These are phyloP conservation scores for Meyerozyma smithsonii DNA, from an alignment of 1,139 yeast species.

Conservation along the genomic window DNA sequence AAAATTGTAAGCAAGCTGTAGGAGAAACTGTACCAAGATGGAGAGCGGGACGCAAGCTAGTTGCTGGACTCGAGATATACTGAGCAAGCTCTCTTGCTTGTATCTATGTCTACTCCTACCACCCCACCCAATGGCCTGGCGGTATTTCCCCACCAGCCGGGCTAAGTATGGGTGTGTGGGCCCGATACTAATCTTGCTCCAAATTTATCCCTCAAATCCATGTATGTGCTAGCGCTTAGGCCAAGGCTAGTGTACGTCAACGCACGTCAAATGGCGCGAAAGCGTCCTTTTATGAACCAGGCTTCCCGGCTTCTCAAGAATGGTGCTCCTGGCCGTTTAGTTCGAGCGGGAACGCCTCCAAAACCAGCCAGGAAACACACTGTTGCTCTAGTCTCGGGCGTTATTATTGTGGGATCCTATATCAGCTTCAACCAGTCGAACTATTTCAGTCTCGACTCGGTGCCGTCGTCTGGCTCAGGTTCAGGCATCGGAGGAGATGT, in stretches of 20 bases:
- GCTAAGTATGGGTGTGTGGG: neutral
- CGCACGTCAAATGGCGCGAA: conserved; percentile 1
- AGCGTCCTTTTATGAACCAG: neutral
- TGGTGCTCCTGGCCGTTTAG: neutral
- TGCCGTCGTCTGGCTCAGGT: conserved; percentile 24
- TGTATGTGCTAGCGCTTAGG: conserved; percentile 1
- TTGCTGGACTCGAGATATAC: neutral
- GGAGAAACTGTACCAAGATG: too few species aligned
- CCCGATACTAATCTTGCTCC: neutral
- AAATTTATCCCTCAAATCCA: neutral
- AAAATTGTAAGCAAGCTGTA: neutral
- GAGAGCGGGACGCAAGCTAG: neutral
- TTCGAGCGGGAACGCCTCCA: conserved; percentile 1
- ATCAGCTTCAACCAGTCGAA: conserved; percentile 38
- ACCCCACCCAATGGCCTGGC: too few species aligned
- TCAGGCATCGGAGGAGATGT: conserved; percentile 3
- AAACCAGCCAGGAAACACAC: conserved; percentile 23
- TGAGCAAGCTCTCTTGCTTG: neutral
- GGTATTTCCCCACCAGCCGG: too few species aligned
- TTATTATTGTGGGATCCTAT: conserved; percentile 43
- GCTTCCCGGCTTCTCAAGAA: neutral
- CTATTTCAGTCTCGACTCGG: conserved; percentile 40
- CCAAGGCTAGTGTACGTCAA: conserved; percentile 1
- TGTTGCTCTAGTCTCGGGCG: conserved; percentile 42
- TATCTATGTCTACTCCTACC: neutral